A percentile compares a stretch with the other conserved stretches of the same genome.
Evolutionary conservation across 805 yeast species (phyloP).

Genomic region (Teunomyces funiuensis): DNA sequence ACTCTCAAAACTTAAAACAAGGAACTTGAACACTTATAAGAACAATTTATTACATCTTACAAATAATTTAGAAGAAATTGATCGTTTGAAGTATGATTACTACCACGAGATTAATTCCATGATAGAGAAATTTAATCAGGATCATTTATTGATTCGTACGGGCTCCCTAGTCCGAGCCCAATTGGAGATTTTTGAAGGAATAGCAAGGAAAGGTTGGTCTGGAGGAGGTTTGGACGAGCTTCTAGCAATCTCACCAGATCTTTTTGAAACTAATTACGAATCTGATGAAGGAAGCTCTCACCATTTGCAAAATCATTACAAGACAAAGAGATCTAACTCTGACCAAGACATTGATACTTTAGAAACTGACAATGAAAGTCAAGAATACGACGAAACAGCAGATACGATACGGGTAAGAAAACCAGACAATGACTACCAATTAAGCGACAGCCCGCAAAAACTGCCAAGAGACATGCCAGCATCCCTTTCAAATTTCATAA

Average conservation of each 20-base stretch:
- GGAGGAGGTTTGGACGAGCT: constrained; percentile 83
- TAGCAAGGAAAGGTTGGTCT: constrained; percentile 82
- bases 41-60: constrained; percentile 67
- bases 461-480: not conserved
- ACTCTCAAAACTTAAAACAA: constrained; percentile 56
- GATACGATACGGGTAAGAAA: constrained; percentile 6
- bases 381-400: constrained; percentile 8
- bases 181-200: constrained; percentile 74
- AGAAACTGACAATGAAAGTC: constrained; percentile 4
- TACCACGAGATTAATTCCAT: constrained; percentile 62
- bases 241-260: constrained; percentile 61
- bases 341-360: constrained; percentile 1
- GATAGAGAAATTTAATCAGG: constrained; percentile 58
- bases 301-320: too few relatives aligned
- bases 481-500: constrained; percentile 1
- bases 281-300: constrained; percentile 2
- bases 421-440: not conserved
- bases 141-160: constrained; percentile 50
- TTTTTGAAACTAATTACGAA: constrained; percentile 21
- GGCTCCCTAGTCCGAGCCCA: constrained; percentile 75
- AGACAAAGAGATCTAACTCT: not conserved
- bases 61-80: constrained; percentile 75
- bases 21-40: constrained; percentile 69
- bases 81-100: constrained; percentile 70
- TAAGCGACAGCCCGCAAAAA: not conserved